Conservation (phyloP, 2,329 filamentous ascomycete genomes). For the Pseudogymnoascus sp. region DNA sequence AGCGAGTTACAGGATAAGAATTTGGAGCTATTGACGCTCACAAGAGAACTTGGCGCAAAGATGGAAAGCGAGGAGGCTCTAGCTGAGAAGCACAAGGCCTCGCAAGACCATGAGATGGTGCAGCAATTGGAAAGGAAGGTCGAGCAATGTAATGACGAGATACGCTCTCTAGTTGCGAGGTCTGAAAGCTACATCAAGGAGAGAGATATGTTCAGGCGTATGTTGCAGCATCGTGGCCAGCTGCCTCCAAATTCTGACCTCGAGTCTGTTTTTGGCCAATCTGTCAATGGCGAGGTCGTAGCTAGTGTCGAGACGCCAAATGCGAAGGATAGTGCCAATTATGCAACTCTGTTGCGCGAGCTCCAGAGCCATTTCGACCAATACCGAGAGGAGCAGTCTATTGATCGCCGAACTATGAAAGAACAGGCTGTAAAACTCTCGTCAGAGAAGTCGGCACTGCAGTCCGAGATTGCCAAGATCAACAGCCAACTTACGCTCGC, state of each 20-base stretch:
- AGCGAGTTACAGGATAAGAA: conserved; percentile 83
- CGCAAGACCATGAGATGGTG: conserved; percentile 62
- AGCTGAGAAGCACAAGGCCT: conserved; percentile 52
- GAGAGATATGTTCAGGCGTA: conserved; percentile 93
- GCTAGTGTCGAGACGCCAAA: conserved; percentile 48
- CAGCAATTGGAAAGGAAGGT: conserved; percentile 63
- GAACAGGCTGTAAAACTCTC: conserved; percentile 76
- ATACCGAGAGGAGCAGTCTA: conserved; percentile 75
- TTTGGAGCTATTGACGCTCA: conserved; percentile 69
- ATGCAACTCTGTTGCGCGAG: conserved; percentile 73
- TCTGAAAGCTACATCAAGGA: conserved; percentile 92
- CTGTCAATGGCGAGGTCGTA: conserved; percentile 51
- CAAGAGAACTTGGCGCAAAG: conserved; percentile 74
- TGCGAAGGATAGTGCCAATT: conserved; percentile 53
- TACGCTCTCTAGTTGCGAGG: conserved; percentile 70
- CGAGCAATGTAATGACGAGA: conserved; percentile 73
- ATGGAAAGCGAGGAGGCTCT: conserved; percentile 87
- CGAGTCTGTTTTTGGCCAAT: conserved; percentile 62
- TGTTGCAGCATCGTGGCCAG: conserved; percentile 69
- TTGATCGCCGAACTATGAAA: conserved; percentile 72
- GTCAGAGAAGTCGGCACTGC: conserved; percentile 70
- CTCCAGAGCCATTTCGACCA: conserved; percentile 84
- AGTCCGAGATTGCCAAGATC: conserved; percentile 71
- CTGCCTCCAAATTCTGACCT: conserved; percentile 51
- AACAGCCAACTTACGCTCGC: conserved; percentile 75